A percentile compares a stretch with the other conserved stretches of the same genome.
phyloP scores from a whole-genome alignment of 441 rosid genomes.

The Flueggea neowawraea region DNA sequence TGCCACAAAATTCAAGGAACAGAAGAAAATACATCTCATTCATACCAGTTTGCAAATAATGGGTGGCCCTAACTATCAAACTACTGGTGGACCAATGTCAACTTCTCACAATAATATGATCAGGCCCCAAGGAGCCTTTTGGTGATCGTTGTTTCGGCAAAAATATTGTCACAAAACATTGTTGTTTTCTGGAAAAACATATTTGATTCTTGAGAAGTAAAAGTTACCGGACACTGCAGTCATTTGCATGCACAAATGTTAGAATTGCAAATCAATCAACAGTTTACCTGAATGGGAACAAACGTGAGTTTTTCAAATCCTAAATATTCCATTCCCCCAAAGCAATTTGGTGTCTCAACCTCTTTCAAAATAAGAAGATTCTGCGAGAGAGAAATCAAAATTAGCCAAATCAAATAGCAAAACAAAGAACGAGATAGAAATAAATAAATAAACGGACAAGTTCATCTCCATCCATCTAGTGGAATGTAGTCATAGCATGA shows the following conservation, averaged over 20 bases:
- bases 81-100: no score
- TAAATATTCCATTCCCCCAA: constrained; percentile 74
- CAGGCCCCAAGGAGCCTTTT: no score
- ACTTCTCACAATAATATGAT: no score
- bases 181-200: no score
- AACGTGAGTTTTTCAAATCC: constrained; percentile 92
- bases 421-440: background rate
- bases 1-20: no score
- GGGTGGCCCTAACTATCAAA: no score
- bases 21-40: no score
- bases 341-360: constrained; percentile 71
- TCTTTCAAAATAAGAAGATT: constrained; percentile 77
- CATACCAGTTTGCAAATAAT: no score
- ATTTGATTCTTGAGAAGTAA: no score
- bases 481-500: background rate
- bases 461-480: background rate
- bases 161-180: no score
- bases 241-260: background rate
- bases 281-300: constrained; percentile 80
- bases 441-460: background rate
- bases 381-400: constrained; percentile 33
- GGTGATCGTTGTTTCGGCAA: no score
- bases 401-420: background rate
- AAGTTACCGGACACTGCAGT: no score
- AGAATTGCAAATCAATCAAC: background rate